These are phyloP conservation scores for Talaromyces sp. DNA, from an alignment of 2,329 filamentous ascomycete genomes.

Conservation along the genomic window DNA sequence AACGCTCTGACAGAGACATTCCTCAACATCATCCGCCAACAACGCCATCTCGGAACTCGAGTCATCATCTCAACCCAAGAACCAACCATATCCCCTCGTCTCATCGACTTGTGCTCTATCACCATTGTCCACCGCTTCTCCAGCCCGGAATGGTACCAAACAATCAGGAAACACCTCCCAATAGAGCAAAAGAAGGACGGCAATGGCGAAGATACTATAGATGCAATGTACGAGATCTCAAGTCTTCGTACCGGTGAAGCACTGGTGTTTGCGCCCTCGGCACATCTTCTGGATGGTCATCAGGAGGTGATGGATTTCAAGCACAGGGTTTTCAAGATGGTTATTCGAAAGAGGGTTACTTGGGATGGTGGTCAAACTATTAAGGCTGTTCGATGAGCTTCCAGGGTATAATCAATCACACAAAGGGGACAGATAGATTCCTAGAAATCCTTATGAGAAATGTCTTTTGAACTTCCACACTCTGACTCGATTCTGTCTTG, in stretches of 20 bases:
- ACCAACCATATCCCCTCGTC: constrained; percentile 64
- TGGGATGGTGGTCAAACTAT: constrained; percentile 27
- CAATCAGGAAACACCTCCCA: constrained; percentile 49
- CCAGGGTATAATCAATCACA: too few species aligned
- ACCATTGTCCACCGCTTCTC: constrained; percentile 71
- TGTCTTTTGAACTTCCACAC: neutral
- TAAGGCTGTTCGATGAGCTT: constrained; percentile 19
- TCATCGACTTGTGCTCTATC: constrained; percentile 70
- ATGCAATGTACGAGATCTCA: constrained; percentile 23
- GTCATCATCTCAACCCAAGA: constrained; percentile 75
- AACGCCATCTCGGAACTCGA: constrained; percentile 65
- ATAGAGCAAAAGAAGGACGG: constrained; percentile 8
- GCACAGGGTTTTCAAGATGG: constrained; percentile 23
- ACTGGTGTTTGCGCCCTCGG: constrained; percentile 26
- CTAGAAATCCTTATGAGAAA: neutral
- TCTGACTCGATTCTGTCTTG: neutral
- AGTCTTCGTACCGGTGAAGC: constrained; percentile 27
- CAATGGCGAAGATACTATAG: neutral
- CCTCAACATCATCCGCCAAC: constrained; percentile 62
- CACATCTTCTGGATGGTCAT: constrained; percentile 21
- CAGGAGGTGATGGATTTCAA: constrained; percentile 20
- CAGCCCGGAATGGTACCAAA: constrained; percentile 60
- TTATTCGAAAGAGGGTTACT: constrained; percentile 25
- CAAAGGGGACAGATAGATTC: neutral
- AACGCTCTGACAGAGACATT: constrained; percentile 60